Evolutionary conservation across 352 stramenopile species (phyloP).

Genomic region (Globisporangium camurandrum): DNA sequence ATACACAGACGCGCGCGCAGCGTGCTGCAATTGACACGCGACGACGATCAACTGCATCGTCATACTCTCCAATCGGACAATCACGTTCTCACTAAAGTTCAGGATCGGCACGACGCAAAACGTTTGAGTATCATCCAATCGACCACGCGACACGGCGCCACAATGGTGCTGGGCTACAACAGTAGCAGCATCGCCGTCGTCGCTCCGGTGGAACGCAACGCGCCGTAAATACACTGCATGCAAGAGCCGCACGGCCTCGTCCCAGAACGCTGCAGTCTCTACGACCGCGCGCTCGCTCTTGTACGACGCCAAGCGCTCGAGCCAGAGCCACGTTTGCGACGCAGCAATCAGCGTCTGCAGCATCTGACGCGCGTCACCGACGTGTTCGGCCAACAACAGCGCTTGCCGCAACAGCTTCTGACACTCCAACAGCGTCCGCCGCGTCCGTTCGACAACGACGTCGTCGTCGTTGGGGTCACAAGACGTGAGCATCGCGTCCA

Average conservation of each 20-base stretch:
- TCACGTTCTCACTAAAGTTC: slow-evolving; percentile 78
- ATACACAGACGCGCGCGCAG: slow-evolving; percentile 67
- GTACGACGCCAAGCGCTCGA: slow-evolving; percentile 67
- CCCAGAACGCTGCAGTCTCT: slow-evolving; percentile 68
- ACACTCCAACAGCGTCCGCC: slow-evolving; percentile 46
- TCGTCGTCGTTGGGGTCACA: slow-evolving; percentile 31
- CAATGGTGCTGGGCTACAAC: neutral
- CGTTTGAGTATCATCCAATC: slow-evolving; percentile 10
- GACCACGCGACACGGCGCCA: slow-evolving; percentile 4
- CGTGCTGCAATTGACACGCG: slow-evolving; percentile 73
- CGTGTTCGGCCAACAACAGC: slow-evolving; percentile 55
- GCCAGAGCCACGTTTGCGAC: slow-evolving; percentile 70
- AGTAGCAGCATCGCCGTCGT: neutral
- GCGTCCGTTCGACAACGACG: slow-evolving; percentile 53
- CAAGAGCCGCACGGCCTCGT: slow-evolving; percentile 66
- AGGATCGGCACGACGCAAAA: slow-evolving; percentile 76
- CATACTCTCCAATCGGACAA: slow-evolving; percentile 53
- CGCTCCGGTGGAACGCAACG: slow-evolving; percentile 51
- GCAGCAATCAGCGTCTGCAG: slow-evolving; percentile 53
- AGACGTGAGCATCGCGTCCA: neutral
- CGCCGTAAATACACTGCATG: slow-evolving; percentile 75
- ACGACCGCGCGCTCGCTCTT: slow-evolving; percentile 75
- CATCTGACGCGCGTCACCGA: slow-evolving; percentile 47
- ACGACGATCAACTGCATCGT: slow-evolving; percentile 64
- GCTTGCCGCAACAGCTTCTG: slow-evolving; percentile 64